A percentile compares a stretch with the other conserved stretches of the same genome.
phyloP scores from a whole-genome alignment of 192 early-diverging fungal species.

The Entomortierella lignicola region DNA sequence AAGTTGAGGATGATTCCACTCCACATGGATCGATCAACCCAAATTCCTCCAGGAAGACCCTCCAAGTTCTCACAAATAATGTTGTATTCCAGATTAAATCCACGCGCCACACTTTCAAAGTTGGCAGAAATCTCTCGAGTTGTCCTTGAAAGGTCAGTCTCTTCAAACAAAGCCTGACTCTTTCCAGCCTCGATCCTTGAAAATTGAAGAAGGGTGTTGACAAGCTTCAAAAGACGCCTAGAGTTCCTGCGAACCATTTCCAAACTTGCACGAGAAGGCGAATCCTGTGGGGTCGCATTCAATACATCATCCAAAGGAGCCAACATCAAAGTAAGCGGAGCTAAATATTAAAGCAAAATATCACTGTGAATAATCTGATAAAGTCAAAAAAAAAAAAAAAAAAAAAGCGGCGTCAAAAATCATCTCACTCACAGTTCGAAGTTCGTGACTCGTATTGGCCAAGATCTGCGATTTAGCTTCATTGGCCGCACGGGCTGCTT shows the following conservation, averaged over 20 bases:
- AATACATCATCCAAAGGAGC: constrained; percentile 63
- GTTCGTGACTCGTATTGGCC: constrained; percentile 55
- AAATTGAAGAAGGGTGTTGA: constrained; percentile 68
- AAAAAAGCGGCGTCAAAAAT: no score
- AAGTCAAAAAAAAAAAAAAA: no score
- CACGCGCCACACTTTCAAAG: constrained; percentile 65
- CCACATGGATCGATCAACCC: constrained; percentile 71
- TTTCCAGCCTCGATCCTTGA: constrained; percentile 66
- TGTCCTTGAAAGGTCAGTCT: constrained; percentile 59
- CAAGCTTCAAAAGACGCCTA: constrained; percentile 62
- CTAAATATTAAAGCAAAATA: no score
- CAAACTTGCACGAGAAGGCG: constrained; percentile 32
- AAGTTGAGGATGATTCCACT: constrained; percentile 72
- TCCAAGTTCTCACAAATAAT: constrained; percentile 53
- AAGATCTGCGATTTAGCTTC: constrained; percentile 58
- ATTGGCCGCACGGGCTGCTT: constrained; percentile 54
- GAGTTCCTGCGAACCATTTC: constrained; percentile 64
- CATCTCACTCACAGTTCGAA: constrained; percentile 50
- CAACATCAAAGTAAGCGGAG: constrained; percentile 68
- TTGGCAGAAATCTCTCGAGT: constrained; percentile 62
- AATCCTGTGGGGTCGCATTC: constrained; percentile 18
- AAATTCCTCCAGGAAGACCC: constrained; percentile 33
- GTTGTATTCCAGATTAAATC: constrained; percentile 55
- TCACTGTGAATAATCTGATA: no score
- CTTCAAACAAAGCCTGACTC: constrained; percentile 60